phyloP scores from a whole-genome alignment of 1,284 basidiomycete species.

The Cryptococcus floricola region DNA sequence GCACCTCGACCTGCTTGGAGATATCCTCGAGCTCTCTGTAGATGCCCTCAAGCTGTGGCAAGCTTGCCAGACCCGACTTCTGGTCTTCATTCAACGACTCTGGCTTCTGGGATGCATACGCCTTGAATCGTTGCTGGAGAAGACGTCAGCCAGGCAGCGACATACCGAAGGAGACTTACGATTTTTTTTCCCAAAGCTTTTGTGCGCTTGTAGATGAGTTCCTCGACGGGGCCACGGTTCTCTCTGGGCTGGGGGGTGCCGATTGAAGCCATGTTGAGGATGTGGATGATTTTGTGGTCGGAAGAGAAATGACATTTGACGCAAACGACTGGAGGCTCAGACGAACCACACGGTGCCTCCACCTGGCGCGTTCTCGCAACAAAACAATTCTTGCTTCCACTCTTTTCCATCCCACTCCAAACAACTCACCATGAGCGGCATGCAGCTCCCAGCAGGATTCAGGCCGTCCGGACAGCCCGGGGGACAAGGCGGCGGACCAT shows the following conservation, averaged over 20 bases:
- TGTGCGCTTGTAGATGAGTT: constrained; percentile 70
- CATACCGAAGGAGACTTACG: constrained; percentile 46
- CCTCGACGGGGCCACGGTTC: constrained; percentile 59
- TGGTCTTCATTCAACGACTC: constrained; percentile 81
- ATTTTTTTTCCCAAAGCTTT: constrained; percentile 76
- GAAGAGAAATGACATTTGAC: no score
- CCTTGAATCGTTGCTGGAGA: constrained; percentile 64
- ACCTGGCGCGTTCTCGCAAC: not conserved
- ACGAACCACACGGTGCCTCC: no score
- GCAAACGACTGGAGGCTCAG: no score
- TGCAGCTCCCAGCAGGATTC: constrained; percentile 46
- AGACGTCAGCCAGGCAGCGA: not conserved
- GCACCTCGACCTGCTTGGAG: constrained; percentile 71
- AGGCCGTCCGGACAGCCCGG: constrained; percentile 22
- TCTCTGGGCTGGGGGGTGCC: no score
- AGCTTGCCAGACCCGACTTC: constrained; percentile 62
- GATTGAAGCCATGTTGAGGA: no score
- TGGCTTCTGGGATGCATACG: constrained; percentile 62
- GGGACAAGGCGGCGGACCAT: constrained; percentile 15
- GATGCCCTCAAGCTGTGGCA: constrained; percentile 68
- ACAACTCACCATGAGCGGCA: constrained; percentile 24
- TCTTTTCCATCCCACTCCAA: not conserved
- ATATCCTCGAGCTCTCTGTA: constrained; percentile 76
- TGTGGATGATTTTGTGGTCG: no score
- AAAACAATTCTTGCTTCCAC: not conserved